phyloP scores from a whole-genome alignment of 345 rosid species.

The Moricandia arvensis region DNA sequence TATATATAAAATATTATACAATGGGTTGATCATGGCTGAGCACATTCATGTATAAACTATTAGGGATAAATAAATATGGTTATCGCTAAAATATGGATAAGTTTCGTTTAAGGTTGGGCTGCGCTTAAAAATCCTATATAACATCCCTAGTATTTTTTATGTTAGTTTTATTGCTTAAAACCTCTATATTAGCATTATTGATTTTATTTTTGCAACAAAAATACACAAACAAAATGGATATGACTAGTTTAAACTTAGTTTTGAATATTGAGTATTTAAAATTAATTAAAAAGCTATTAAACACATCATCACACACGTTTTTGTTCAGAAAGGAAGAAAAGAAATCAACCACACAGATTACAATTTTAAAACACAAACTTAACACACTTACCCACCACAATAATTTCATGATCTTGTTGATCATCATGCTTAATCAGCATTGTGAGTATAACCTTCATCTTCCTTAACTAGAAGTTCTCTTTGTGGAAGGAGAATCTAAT shows the following conservation, averaged over 20 bases:
- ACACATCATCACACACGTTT: background rate
- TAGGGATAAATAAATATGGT: too few relatives aligned
- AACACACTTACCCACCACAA: background rate
- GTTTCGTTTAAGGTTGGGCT: too few relatives aligned
- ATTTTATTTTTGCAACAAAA: too few relatives aligned
- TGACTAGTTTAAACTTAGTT: background rate
- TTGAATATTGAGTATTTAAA: background rate
- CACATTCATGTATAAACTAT: too few relatives aligned
- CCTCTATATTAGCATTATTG: too few relatives aligned
- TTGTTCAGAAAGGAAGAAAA: background rate
- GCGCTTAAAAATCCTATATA: too few relatives aligned
- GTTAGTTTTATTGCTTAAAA: too few relatives aligned
- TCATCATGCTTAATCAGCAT: conserved; percentile 10
- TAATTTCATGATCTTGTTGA: background rate
- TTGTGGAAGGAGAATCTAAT: conserved; percentile 77
- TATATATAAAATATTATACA: too few relatives aligned
- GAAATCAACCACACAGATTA: background rate
- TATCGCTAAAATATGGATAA: too few relatives aligned
- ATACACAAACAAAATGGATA: background rate
- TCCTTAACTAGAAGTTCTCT: conserved; percentile 55
- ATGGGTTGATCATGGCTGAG: too few relatives aligned
- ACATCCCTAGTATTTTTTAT: too few relatives aligned
- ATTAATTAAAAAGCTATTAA: background rate
- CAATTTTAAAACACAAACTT: background rate
- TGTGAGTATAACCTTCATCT: conserved; percentile 5